A percentile compares a stretch with the other conserved stretches of the same genome.
These are phyloP conservation scores for Trichoderma breve DNA, from an alignment of 2,329 filamentous ascomycete genomes.

Conservation along the genomic window DNA sequence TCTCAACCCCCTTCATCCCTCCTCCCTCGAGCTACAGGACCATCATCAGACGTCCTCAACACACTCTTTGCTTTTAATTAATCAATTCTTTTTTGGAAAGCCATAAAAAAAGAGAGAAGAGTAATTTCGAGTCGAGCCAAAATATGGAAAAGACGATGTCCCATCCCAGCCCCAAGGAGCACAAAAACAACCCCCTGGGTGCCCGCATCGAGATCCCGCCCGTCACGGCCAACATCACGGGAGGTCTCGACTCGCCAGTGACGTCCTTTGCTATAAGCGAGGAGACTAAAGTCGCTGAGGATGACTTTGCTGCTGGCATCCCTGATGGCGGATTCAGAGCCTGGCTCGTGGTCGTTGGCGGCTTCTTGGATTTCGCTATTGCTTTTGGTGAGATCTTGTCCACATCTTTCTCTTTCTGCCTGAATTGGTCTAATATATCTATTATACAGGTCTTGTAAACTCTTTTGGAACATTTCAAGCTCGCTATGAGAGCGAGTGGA, in stretches of 20 bases:
- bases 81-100: background rate
- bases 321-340: constrained; percentile 31
- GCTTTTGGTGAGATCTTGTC: too few relatives aligned
- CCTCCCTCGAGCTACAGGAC: background rate
- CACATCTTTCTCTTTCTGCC: too few relatives aligned
- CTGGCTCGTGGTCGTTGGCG: constrained; percentile 35
- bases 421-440: background rate
- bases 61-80: background rate
- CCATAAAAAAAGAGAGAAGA: background rate
- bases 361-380: constrained; percentile 31
- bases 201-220: constrained; percentile 3
- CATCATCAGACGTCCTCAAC: background rate
- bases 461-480: constrained; percentile 57
- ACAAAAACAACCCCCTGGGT: background rate
- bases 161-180: background rate
- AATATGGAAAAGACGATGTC: background rate
- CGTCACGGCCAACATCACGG: background rate
- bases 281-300: background rate
- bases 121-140: background rate
- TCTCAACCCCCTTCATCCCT: background rate
- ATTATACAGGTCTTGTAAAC: constrained; percentile 30
- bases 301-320: background rate
- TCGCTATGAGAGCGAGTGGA: constrained; percentile 43
- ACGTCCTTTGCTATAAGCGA: background rate
- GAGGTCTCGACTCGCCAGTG: background rate